Evolutionary conservation across 768 basidiomycete species (phyloP).

Genomic region (Astraeus odoratus): DNA sequence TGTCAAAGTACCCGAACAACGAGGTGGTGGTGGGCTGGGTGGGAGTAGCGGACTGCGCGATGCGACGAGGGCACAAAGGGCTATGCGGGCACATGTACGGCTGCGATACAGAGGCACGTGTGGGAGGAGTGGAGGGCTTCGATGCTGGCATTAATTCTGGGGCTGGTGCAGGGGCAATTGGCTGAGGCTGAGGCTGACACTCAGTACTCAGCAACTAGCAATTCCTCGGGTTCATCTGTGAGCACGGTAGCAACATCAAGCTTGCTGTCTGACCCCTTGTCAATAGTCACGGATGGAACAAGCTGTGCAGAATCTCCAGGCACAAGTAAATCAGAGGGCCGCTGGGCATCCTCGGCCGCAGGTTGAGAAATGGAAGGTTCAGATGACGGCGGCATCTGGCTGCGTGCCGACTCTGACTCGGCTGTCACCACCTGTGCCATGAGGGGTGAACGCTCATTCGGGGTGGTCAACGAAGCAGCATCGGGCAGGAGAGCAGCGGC

Average conservation of each 20-base stretch:
- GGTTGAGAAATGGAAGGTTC: no score
- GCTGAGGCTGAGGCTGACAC: slow-evolving; percentile 3
- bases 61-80: no score
- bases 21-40: no score
- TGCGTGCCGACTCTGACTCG: slow-evolving; percentile 11
- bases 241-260: slow-evolving; percentile 40
- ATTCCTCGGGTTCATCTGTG: slow-evolving; percentile 43
- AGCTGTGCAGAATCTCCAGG: slow-evolving; percentile 10
- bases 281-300: slow-evolving; percentile 7
- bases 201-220: no score
- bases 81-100: slow-evolving; percentile 21
- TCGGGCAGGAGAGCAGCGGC: slow-evolving; percentile 35
- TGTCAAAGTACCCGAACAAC: slow-evolving; percentile 18
- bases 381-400: slow-evolving; percentile 13
- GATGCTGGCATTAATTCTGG: slow-evolving; percentile 12
- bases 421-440: slow-evolving; percentile 23
- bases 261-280: slow-evolving; percentile 9
- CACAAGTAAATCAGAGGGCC: slow-evolving; percentile 4
- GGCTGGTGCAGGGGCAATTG: slow-evolving; percentile 4
- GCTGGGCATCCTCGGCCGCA: no score
- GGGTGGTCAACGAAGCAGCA: slow-evolving; percentile 12
- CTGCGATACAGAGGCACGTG: slow-evolving; percentile 11
- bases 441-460: slow-evolving; percentile 39
- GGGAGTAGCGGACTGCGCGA: background rate
- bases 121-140: slow-evolving; percentile 12